Percentiles rank a stretch among this genome's conserved stretches.
These are phyloP conservation scores for Cladosporium sp. DNA, from an alignment of 2,329 filamentous ascomycete species.

Conservation along the genomic window DNA sequence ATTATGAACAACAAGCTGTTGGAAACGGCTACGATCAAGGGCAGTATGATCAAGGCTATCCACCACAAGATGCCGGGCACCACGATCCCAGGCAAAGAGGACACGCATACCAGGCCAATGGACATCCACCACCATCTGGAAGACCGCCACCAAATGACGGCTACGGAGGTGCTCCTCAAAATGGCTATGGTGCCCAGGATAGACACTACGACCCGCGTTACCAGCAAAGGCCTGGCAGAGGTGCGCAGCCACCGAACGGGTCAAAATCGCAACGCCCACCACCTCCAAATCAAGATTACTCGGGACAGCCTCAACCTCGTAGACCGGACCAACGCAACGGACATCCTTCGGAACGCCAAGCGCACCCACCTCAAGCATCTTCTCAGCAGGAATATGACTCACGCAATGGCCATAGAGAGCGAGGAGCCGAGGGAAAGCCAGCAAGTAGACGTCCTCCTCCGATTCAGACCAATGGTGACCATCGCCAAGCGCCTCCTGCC, in stretches of 20 bases:
- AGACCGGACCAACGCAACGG: conserved; percentile 10
- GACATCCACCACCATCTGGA: neutral
- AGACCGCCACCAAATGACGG: conserved; percentile 2
- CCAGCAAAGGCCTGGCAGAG: conserved; percentile 13
- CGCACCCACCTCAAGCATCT: neutral
- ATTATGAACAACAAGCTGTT: neutral
- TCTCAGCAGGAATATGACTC: neutral
- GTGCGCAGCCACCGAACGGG: conserved; percentile 3
- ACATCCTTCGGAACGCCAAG: neutral
- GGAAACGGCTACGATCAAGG: conserved; percentile 6
- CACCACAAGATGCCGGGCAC: conserved; percentile 7
- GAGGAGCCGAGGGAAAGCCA: conserved; percentile 1
- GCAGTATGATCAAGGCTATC: conserved; percentile 12
- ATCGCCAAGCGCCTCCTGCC: conserved; percentile 3
- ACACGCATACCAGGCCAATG: neutral
- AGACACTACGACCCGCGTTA: conserved; percentile 19
- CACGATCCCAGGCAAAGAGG: conserved; percentile 12
- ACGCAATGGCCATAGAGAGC: neutral
- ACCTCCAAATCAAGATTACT: conserved; percentile 14
- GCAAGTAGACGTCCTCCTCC: neutral
- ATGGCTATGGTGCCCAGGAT: conserved; percentile 16
- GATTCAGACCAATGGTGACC: neutral
- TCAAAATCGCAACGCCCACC: conserved; percentile 9
- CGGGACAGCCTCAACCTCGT: neutral
- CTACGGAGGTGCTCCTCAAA: conserved; percentile 32